A percentile compares a stretch with the other conserved stretches of the same genome.
Evolutionary conservation across 352 stramenopile species (phyloP).

Genomic region (Phytopythium cucurbitacearum): DNA sequence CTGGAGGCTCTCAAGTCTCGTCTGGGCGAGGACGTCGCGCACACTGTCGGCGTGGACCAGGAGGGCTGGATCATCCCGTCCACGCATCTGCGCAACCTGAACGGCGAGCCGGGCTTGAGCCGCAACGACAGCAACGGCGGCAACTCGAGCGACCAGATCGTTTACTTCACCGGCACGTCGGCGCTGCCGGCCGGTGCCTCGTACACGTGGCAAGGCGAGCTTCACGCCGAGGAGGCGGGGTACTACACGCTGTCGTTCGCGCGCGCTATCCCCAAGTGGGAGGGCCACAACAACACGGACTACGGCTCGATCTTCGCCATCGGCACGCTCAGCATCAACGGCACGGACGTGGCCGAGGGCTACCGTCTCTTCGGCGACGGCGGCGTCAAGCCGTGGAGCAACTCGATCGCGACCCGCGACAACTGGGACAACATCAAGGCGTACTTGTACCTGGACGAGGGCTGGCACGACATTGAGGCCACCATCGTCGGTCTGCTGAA

Average conservation of each 20-base stretch:
- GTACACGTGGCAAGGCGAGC: conserved; percentile 25
- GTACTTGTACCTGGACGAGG: conserved; percentile 19
- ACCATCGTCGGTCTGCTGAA: conserved; percentile 19
- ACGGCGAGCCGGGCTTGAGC: conserved; percentile 16
- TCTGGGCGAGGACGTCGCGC: conserved; percentile 18
- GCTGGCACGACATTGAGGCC: conserved; percentile 21
- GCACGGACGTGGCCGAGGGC: conserved; percentile 12
- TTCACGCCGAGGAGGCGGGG: conserved; percentile 18
- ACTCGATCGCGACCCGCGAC: conserved; percentile 24
- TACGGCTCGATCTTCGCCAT: conserved; percentile 18
- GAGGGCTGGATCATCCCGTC: conserved; percentile 24
- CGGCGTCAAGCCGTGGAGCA: conserved; percentile 24
- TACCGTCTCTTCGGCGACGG: conserved; percentile 21
- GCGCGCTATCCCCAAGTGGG: conserved; percentile 19
- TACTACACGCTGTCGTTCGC: conserved; percentile 27
- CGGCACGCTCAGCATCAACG: conserved; percentile 18
- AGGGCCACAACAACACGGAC: conserved; percentile 21
- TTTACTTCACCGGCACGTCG: conserved; percentile 24
- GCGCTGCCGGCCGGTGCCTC: conserved; percentile 13
- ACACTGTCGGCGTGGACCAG: conserved; percentile 21
- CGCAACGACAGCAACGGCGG: conserved; percentile 15
- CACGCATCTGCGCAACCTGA: conserved; percentile 20
- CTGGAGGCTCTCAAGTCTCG: conserved; percentile 19
- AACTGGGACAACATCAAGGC: conserved; percentile 30
- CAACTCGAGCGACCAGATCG: conserved; percentile 15